phyloP scores from a whole-genome alignment of 2,329 filamentous ascomycete genomes.

The Ophiostoma quercus region DNA sequence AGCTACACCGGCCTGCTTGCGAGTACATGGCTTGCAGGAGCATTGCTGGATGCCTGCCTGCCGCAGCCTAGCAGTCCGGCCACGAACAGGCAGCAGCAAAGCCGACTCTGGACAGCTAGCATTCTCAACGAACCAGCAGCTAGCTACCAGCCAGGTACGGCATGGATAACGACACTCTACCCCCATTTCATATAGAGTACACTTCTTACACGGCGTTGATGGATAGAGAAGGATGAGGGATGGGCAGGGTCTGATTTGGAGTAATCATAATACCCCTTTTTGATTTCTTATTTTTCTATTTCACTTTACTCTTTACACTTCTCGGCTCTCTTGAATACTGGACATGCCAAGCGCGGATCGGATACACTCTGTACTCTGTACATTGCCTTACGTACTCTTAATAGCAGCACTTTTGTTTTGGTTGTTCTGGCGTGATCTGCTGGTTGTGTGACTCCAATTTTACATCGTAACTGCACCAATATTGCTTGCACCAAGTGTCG shows the following conservation, averaged over 20 bases:
- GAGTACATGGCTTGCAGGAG: not conserved
- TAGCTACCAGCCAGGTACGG: not conserved
- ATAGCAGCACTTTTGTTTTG: not conserved
- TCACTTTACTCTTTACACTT: not conserved
- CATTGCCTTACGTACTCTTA: not conserved
- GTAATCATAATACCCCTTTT: constrained; percentile 16
- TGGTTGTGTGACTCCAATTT: not conserved
- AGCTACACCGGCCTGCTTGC: not conserved
- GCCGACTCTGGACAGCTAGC: not conserved
- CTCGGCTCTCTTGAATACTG: not conserved
- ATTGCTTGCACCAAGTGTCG: not conserved
- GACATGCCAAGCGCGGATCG: not conserved
- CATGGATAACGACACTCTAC: not conserved
- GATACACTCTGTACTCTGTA: not conserved
- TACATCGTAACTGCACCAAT: not conserved
- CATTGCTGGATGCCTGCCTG: not conserved
- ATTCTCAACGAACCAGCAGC: not conserved
- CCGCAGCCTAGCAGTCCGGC: not conserved
- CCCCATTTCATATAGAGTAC: not conserved
- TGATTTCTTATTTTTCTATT: constrained; percentile 4
- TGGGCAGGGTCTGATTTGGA: constrained; percentile 4
- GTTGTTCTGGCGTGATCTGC: not conserved
- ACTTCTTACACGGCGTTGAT: constrained; percentile 13
- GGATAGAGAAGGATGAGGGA: not conserved
- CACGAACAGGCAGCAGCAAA: not conserved